Conservation (phyloP, 2,329 filamentous ascomycete species). For the Fusarium liriodendri region DNA sequence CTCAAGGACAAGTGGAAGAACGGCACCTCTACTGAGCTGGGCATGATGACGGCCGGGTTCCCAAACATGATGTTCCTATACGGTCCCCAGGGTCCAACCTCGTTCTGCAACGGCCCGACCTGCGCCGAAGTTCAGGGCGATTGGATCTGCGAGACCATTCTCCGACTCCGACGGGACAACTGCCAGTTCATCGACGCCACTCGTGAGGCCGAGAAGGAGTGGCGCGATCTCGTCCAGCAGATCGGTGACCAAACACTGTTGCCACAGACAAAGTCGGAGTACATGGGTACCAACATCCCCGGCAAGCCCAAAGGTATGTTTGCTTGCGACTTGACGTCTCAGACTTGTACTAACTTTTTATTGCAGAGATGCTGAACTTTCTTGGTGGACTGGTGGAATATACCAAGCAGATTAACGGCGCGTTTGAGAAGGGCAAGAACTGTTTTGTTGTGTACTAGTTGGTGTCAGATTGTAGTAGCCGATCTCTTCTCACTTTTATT, state of each 20-base stretch:
- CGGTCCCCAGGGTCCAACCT: neutral
- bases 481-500: neutral
- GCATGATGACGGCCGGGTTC: neutral
- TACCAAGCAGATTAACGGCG: neutral
- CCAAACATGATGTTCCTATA: slow-evolving; percentile 10
- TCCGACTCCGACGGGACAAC: neutral
- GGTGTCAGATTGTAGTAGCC: neutral
- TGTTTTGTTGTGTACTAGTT: neutral
- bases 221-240: neutral
- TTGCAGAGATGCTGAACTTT: neutral
- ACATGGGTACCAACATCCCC: neutral
- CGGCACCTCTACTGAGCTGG: neutral
- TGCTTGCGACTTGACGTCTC: neutral
- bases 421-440: neutral
- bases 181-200: neutral
- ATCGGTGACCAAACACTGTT: neutral
- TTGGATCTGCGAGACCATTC: neutral
- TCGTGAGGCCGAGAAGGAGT: neutral
- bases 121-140: neutral
- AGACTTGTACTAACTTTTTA: neutral
- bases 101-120: neutral
- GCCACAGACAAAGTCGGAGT: neutral
- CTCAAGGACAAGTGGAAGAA: neutral
- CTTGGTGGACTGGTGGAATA: neutral
- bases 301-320: neutral